Percentiles rank a stretch among this genome's conserved stretches.
Evolutionary conservation across 352 stramenopile species (phyloP).

Genomic region (Globisporangium parvum): DNA sequence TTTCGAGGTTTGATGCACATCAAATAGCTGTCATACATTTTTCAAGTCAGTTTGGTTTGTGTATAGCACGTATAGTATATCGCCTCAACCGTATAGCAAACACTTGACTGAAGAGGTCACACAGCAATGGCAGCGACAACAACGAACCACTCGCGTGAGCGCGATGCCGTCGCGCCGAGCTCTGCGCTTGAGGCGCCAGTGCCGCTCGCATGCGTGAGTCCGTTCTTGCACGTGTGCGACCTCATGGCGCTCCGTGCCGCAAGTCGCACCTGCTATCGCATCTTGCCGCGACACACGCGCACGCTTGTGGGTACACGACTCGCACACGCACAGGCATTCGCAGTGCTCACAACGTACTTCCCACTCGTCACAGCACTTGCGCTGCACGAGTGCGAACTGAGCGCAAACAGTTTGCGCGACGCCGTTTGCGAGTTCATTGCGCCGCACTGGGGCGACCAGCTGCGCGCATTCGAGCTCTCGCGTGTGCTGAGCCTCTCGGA

Average conservation of each 20-base stretch:
- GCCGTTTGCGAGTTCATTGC: not conserved
- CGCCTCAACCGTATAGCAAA: too few species aligned
- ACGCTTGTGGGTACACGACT: conserved; percentile 4
- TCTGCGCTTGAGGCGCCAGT: conserved; percentile 3
- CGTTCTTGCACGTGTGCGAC: conserved; percentile 5
- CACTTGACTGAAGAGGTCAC: too few species aligned
- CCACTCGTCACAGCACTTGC: conserved; percentile 4
- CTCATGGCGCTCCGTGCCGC: conserved; percentile 4
- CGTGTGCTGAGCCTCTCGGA: conserved; percentile 45
- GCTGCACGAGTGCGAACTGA: conserved; percentile 5
- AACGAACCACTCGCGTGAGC: too few species aligned
- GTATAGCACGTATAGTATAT: too few species aligned
- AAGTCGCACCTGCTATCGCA: conserved; percentile 3
- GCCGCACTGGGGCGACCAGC: conserved; percentile 5
- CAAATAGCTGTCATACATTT: too few species aligned
- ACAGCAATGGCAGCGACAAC: too few species aligned
- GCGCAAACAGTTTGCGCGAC: not conserved
- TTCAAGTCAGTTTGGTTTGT: too few species aligned
- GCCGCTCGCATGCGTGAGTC: conserved; percentile 3
- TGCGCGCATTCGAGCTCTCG: conserved; percentile 38
- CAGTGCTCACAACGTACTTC: conserved; percentile 10
- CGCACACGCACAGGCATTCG: conserved; percentile 1
- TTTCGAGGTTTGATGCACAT: too few species aligned
- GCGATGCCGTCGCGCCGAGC: too few species aligned
- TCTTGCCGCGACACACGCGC: conserved; percentile 9